Conservation (phyloP, 2,329 filamentous ascomycete species). For the Hymenotorrendiella dingleyae region DNA sequence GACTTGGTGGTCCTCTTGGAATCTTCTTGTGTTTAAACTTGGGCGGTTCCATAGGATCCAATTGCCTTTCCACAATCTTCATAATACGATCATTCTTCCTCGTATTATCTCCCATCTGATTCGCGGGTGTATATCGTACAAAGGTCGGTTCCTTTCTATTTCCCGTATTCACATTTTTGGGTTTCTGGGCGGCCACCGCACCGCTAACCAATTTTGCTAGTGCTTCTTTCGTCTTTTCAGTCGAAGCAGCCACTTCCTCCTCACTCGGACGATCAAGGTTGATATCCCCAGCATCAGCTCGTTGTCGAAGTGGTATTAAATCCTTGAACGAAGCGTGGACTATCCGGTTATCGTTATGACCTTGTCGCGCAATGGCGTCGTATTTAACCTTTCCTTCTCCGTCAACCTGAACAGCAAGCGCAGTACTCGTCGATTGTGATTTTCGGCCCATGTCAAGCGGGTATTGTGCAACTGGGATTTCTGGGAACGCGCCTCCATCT, state of each 20-base stretch:
- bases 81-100: conserved; percentile 93
- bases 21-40: conserved; percentile 99
- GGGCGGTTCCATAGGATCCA: conserved; percentile 92
- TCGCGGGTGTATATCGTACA: conserved; percentile 90
- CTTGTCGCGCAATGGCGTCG: conserved; percentile 86
- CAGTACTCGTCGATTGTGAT: conserved; percentile 65
- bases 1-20: conserved; percentile 82
- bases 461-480: conserved; percentile 90
- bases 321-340: conserved; percentile 97
- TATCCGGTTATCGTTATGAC: conserved; percentile 76
- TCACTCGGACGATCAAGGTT: conserved; percentile 77
- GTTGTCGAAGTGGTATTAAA: conserved; percentile 86
- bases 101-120: conserved; percentile 86
- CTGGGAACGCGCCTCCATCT: conserved; percentile 93
- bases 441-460: conserved; percentile 93
- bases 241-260: conserved; percentile 77
- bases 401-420: conserved; percentile 87
- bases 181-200: conserved; percentile 86
- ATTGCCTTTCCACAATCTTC: conserved; percentile 93
- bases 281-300: conserved; percentile 87
- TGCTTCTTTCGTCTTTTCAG: conserved; percentile 83
- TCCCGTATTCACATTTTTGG: conserved; percentile 87
- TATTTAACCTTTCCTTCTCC: conserved; percentile 91
- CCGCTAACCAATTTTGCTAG: conserved; percentile 76
- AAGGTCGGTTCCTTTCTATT: conserved; percentile 81